These are phyloP conservation scores for Boletus barrowsii DNA, from an alignment of 768 basidiomycete species.

Conservation along the genomic window DNA sequence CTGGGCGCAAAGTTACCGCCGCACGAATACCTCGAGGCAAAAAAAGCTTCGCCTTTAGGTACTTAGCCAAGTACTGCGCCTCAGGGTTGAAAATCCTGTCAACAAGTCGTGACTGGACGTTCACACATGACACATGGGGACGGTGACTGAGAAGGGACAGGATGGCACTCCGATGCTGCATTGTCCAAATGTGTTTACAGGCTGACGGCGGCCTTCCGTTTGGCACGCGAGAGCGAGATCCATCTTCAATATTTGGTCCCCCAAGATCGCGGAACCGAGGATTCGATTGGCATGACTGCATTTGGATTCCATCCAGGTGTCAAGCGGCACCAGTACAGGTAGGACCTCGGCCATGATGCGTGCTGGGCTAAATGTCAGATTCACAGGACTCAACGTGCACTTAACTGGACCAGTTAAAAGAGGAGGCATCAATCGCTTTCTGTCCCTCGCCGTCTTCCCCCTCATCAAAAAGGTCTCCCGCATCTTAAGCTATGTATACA, in stretches of 20 bases:
- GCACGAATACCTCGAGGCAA: conserved; percentile 34
- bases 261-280: conserved; percentile 29
- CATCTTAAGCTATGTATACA: conserved; percentile 37
- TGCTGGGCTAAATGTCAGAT: conserved; percentile 24
- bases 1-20: conserved; percentile 29
- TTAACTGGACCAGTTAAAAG: conserved; percentile 23
- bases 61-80: conserved; percentile 24
- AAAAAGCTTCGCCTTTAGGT: conserved; percentile 28
- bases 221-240: conserved; percentile 24
- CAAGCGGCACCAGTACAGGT: conserved; percentile 11
- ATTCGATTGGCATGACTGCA: conserved; percentile 20
- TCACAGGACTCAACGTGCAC: conserved; percentile 25
- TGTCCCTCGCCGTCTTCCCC: conserved; percentile 22
- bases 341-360: conserved; percentile 24
- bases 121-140: conserved; percentile 15
- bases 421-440: conserved; percentile 18
- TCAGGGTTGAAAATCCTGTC: conserved; percentile 31
- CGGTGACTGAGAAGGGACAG: conserved; percentile 12
- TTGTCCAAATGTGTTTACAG: conserved; percentile 6
- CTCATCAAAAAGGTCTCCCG: conserved; percentile 26
- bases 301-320: conserved; percentile 10
- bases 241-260: conserved; percentile 1
- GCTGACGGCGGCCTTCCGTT: conserved; percentile 7
- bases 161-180: conserved; percentile 10
- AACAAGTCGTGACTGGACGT: conserved; percentile 10